Conservation (phyloP, 768 basidiomycete species). For the Suillus clintonianus region DNA sequence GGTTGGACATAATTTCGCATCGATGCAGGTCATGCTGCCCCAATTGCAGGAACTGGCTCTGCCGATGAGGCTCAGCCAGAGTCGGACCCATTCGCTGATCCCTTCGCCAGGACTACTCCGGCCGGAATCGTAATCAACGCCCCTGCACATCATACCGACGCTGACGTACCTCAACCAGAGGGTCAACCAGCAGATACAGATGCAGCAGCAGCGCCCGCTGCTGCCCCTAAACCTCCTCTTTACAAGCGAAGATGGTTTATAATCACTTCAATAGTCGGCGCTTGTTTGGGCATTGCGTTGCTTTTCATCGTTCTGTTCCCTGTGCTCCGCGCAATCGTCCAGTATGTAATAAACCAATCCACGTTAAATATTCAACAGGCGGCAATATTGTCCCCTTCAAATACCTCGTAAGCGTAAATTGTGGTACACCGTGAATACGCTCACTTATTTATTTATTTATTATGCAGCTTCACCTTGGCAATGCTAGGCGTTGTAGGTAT, state of each 20-base stretch:
- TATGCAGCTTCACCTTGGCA: constrained; percentile 49
- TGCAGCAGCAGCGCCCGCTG: constrained; percentile 3
- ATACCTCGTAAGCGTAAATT: constrained; percentile 47
- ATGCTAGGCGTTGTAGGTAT: constrained; percentile 55
- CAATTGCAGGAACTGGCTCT: not conserved
- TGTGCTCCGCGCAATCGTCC: constrained; percentile 65
- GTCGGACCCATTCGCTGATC: constrained; percentile 12
- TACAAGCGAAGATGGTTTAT: constrained; percentile 70
- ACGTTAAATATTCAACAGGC: constrained; percentile 55
- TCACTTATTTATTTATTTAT: constrained; percentile 6
- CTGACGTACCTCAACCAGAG: not conserved
- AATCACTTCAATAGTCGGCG: constrained; percentile 50
- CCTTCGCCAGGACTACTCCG: constrained; percentile 10
- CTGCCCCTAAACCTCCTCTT: constrained; percentile 39
- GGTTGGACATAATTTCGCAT: not conserved
- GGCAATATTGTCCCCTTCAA: constrained; percentile 53
- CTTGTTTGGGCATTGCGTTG: constrained; percentile 57
- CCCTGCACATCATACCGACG: not conserved
- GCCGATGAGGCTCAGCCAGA: not conserved
- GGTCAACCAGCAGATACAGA: not conserved
- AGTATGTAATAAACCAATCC: constrained; percentile 60
- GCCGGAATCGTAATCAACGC: constrained; percentile 1
- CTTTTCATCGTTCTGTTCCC: constrained; percentile 72
- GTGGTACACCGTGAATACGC: not conserved
- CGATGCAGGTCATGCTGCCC: constrained; percentile 7